These are phyloP conservation scores for Passiflora organensis DNA, from an alignment of 345 rosid genomes.

Conservation along the genomic window DNA sequence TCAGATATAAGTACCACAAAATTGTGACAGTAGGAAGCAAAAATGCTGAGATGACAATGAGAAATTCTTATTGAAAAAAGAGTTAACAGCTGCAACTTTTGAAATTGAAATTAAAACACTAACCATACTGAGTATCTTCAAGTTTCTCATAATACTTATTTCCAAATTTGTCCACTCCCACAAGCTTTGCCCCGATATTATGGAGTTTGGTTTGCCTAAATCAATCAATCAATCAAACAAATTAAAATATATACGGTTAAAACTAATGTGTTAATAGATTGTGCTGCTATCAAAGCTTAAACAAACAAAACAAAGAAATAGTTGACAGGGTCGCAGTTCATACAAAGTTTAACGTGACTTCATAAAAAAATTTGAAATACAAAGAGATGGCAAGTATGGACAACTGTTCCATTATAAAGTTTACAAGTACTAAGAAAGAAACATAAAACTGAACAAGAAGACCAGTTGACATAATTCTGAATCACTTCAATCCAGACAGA, in stretches of 20 bases:
- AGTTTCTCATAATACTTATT: conserved; percentile 87
- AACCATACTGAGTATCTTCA: conserved; percentile 64
- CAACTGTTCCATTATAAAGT: too few relatives aligned
- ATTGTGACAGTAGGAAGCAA: too few relatives aligned
- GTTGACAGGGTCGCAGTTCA: neutral
- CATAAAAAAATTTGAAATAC: neutral
- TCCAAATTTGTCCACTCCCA: conserved; percentile 86
- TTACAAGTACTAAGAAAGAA: too few relatives aligned
- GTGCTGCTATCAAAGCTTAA: neutral
- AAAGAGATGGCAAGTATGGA: neutral
- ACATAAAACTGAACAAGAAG: too few relatives aligned
- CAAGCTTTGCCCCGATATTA: conserved; percentile 72
- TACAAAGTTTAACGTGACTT: neutral
- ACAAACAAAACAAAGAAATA: neutral
- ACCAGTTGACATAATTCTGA: too few relatives aligned
- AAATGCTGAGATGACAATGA: too few relatives aligned
- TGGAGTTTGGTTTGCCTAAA: conserved; percentile 93
- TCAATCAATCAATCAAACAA: conserved; percentile 11
- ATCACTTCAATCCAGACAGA: too few relatives aligned
- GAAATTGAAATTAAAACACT: conserved; percentile 14
- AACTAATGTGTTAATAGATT: neutral
- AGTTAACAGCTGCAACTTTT: neutral
- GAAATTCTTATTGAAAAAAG: neutral
- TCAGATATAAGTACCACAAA: too few relatives aligned
- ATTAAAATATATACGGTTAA: neutral